Percentiles rank a stretch among this genome's conserved stretches.
Conservation (phyloP, 345 rosid species). For the Eucalyptus tenuipes region DNA sequence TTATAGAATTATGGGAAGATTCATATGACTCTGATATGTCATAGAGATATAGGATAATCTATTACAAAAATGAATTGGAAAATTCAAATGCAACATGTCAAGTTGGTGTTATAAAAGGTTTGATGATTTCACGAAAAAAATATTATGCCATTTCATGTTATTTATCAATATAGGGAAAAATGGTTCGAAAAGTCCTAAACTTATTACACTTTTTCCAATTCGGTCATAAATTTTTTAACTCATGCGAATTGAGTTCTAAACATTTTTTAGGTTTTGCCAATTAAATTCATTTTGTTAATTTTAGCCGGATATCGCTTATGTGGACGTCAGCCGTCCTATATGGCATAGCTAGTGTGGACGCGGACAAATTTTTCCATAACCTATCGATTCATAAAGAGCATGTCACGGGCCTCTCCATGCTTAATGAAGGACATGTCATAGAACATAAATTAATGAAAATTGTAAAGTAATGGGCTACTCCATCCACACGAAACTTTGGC, state of each 20-base stretch:
- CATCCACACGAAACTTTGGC: neutral
- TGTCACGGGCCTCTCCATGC: neutral
- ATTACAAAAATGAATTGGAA: too few relatives aligned
- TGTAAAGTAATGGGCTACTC: neutral
- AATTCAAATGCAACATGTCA: neutral
- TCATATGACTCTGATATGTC: neutral
- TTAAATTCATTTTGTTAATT: too few relatives aligned
- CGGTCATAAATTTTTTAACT: too few relatives aligned
- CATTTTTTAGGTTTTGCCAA: too few relatives aligned
- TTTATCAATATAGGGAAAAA: too few relatives aligned
- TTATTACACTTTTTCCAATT: too few relatives aligned
- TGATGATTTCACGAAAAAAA: neutral
- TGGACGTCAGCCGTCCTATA: accelerated
- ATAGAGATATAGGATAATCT: neutral
- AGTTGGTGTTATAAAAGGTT: neutral
- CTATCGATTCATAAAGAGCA: neutral
- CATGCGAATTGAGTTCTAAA: too few relatives aligned
- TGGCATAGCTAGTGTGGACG: too few relatives aligned
- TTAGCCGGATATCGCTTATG: too few relatives aligned
- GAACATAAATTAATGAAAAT: neutral
- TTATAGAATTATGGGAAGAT: neutral
- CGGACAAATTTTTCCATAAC: neutral
- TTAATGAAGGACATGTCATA: neutral
- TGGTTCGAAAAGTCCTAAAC: too few relatives aligned
- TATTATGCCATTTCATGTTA: neutral